phyloP scores from a whole-genome alignment of 352 stramenopile genomes.

The Phytopythium delawarense region DNA sequence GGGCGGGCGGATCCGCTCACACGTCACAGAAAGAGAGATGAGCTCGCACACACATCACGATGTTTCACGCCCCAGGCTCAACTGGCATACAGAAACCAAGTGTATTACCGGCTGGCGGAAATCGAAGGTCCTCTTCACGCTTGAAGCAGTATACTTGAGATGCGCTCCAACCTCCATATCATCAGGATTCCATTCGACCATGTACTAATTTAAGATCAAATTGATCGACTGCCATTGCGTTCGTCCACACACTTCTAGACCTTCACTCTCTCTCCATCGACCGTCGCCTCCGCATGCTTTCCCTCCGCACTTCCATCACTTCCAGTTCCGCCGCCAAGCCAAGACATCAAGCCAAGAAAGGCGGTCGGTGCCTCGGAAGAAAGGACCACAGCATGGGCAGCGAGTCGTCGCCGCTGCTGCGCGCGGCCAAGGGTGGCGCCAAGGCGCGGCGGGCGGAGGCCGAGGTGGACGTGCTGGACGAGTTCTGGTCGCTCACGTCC shows the following conservation, averaged over 20 bases:
- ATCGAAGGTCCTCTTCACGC: background rate
- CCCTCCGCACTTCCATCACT: background rate
- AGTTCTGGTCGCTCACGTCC: slow-evolving; percentile 50
- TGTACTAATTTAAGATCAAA: no score
- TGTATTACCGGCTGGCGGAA: background rate
- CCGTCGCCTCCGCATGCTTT: background rate
- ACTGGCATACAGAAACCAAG: background rate
- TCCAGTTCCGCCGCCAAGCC: background rate
- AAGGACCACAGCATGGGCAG: background rate
- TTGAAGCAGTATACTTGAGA: background rate
- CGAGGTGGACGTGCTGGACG: slow-evolving; percentile 5
- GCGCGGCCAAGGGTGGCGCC: background rate
- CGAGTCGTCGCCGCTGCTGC: slow-evolving; percentile 5
- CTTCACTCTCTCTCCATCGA: background rate
- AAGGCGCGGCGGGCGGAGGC: background rate
- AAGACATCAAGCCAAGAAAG: background rate
- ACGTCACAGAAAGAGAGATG: slow-evolving; percentile 2
- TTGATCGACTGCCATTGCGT: background rate
- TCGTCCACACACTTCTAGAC: background rate
- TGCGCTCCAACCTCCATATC: no score
- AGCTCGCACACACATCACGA: slow-evolving; percentile 1
- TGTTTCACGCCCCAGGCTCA: background rate
- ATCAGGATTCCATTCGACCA: no score
- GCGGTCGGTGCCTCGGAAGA: background rate
- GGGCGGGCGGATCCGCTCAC: background rate